Evolutionary conservation across 192 early-diverging fungal species (phyloP).

Genomic region (Coemansia aciculifera): DNA sequence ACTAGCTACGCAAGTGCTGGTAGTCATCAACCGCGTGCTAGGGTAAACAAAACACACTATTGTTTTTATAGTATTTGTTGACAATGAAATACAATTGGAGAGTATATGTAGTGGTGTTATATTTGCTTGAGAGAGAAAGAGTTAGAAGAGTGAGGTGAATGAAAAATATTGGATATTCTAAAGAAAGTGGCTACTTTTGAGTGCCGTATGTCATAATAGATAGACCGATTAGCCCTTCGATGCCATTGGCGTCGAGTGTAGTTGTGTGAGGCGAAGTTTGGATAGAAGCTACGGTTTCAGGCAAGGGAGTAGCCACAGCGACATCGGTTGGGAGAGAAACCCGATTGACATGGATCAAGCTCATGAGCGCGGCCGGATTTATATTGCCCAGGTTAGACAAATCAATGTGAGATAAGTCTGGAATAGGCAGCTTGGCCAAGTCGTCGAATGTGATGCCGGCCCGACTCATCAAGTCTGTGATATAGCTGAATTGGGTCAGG

Average conservation of each 20-base stretch:
- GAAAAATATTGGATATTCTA: not conserved
- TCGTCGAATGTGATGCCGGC: slow-evolving; percentile 47
- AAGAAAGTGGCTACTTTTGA: not conserved
- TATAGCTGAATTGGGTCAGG: slow-evolving; percentile 42
- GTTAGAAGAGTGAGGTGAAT: not conserved
- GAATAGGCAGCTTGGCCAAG: slow-evolving; percentile 42
- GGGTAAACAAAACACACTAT: slow-evolving; percentile 10
- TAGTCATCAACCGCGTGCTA: slow-evolving; percentile 55
- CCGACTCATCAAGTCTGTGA: slow-evolving; percentile 37
- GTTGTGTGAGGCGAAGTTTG: slow-evolving; percentile 37
- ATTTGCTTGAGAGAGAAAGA: not conserved
- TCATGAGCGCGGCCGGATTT: slow-evolving; percentile 23
- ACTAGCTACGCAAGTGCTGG: slow-evolving; percentile 62
- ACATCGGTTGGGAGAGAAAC: slow-evolving; percentile 17
- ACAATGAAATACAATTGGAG: not conserved
- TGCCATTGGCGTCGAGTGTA: slow-evolving; percentile 38
- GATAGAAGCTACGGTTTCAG: slow-evolving; percentile 1
- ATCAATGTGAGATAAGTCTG: slow-evolving; percentile 36
- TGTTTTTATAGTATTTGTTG: not conserved
- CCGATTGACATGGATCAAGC: slow-evolving; percentile 32
- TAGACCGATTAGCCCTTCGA: slow-evolving; percentile 37
- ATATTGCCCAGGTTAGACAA: slow-evolving; percentile 21
- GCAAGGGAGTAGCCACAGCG: slow-evolving; percentile 6
- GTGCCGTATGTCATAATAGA: slow-evolving; percentile 32
- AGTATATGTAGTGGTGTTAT: not conserved